Evolutionary conservation across 331 rosid genomes (phyloP), one percentile per base, ranked within the genome.

Genomic region (Quercus lobata): DNA sequence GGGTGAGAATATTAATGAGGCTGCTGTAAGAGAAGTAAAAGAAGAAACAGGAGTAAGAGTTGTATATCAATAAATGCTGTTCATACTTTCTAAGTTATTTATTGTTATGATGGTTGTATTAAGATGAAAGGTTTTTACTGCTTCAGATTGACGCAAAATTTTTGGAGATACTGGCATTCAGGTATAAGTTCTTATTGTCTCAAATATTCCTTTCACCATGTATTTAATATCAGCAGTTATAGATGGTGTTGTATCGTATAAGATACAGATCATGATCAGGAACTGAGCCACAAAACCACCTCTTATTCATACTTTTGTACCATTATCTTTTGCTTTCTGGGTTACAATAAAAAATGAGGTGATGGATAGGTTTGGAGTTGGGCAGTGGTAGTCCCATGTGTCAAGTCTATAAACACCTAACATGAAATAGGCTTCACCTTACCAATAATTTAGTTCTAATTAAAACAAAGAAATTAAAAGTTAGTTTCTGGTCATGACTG

Each of bases 21-120:
- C 93, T 71, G 95, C 90, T 63, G 19, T 73, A 35, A 86, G 97
- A 85, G 97, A 92, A 89, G 95, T 89, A 34, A 90, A 89, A 86
- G 97, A 92, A 84, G 95, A 92, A 88, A 92, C 97, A 49, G 95
- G 95, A 77, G 95, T 92, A 79, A 73, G 93, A 85, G 55, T 70
- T 73, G 27, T 44, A 21, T 78, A 29, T 85, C 24, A 6, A 37
- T 37, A 55, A 52, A 68, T 84, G 25, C 49, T 78, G 55, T 25
- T 62, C 32, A 76, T 77, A 72, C 57, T 15, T 19, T 24, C 30
- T 12, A 55, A 72, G 49, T 49, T 82, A 53, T 21, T 34, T 72
- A 77, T 62, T 57, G 57, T 12, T 63, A 21, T 12, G 72, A 37
- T 22, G 22, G 44, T 63, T 78, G 57, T 57, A 73, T 41, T 15